phyloP scores from a whole-genome alignment of 1,284 basidiomycete genomes.

The Sporisorium iseilematis-ciliati region DNA sequence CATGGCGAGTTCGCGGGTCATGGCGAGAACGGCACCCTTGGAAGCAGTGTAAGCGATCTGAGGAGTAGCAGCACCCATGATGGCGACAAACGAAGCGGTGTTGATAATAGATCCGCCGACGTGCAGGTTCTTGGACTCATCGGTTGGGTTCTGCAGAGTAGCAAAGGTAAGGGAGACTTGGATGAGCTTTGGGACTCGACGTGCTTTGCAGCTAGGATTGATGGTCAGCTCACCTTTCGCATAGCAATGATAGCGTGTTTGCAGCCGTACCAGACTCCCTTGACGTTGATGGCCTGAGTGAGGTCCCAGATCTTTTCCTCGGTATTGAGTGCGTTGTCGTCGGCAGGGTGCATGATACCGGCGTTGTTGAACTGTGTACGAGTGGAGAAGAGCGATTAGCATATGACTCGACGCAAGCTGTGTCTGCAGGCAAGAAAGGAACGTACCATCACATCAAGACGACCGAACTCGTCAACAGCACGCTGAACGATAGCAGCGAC shows the following conservation, averaged over 20 bases:
- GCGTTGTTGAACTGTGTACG: slow-evolving; percentile 63
- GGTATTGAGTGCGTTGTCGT: slow-evolving; percentile 93
- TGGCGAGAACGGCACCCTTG: slow-evolving; percentile 93
- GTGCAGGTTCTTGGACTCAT: slow-evolving; percentile 82
- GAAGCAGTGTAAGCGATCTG: slow-evolving; percentile 82
- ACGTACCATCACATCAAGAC: slow-evolving; percentile 83
- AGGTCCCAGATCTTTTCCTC: slow-evolving; percentile 89
- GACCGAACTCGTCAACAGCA: slow-evolving; percentile 85
- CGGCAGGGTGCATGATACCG: slow-evolving; percentile 94
- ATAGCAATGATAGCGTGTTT: slow-evolving; percentile 94
- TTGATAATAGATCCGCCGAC: slow-evolving; percentile 95
- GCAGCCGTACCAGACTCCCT: slow-evolving; percentile 98
- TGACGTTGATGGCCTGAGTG: slow-evolving; percentile 88
- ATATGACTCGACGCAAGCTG: not conserved
- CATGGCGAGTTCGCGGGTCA: slow-evolving; percentile 96
- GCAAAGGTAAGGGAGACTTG: not conserved
- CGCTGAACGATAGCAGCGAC: slow-evolving; percentile 83
- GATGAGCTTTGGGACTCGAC: not conserved
- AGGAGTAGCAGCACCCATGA: slow-evolving; percentile 93
- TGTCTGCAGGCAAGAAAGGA: not conserved
- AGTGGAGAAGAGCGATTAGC: not conserved
- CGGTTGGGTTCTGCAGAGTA: slow-evolving; percentile 75
- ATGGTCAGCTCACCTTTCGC: slow-evolving; percentile 74
- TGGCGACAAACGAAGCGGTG: slow-evolving; percentile 92
- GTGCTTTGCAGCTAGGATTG: not conserved